Evolutionary conservation across 192 early-diverging fungal species (phyloP).

Genomic region (Podochytrium sp.): DNA sequence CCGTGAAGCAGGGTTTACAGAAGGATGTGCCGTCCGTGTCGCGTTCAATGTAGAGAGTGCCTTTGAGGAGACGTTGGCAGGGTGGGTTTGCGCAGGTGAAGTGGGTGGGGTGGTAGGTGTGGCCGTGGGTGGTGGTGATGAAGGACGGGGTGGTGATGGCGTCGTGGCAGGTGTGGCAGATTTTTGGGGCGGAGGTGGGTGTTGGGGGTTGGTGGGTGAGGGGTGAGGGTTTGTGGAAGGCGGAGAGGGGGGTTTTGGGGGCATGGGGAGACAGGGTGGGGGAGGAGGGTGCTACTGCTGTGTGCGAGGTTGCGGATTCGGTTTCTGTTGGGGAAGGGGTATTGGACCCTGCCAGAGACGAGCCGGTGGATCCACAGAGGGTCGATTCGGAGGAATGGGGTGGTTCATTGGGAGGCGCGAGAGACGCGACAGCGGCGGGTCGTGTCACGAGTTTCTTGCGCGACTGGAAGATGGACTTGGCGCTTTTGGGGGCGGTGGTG

Average conservation of each 20-base stretch:
- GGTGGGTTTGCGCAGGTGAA: slow-evolving; percentile 38
- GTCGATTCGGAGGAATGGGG: not conserved
- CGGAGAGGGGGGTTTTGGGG: slow-evolving; percentile 11
- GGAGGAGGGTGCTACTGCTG: too few species aligned
- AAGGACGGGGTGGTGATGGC: not conserved
- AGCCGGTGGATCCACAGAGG: not conserved
- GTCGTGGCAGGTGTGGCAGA: not conserved
- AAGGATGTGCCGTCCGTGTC: slow-evolving; percentile 31
- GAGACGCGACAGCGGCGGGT: not conserved
- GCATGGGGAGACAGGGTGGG: not conserved
- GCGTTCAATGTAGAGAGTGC: slow-evolving; percentile 37
- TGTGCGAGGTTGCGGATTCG: too few species aligned
- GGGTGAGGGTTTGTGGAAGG: not conserved
- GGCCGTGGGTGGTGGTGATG: slow-evolving; percentile 10
- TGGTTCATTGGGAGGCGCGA: not conserved
- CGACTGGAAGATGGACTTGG: too few species aligned
- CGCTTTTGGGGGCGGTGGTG: too few species aligned
- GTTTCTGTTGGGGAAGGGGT: not conserved
- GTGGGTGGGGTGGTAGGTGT: slow-evolving; percentile 44
- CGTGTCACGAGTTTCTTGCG: too few species aligned
- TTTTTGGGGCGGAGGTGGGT: not conserved
- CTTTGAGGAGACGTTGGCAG: slow-evolving; percentile 35
- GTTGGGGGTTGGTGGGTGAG: too few species aligned
- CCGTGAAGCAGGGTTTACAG: slow-evolving; percentile 38
- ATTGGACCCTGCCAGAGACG: not conserved